Conservation (phyloP, 1,284 basidiomycete genomes). For the Ceratobasidium theobromae region DNA sequence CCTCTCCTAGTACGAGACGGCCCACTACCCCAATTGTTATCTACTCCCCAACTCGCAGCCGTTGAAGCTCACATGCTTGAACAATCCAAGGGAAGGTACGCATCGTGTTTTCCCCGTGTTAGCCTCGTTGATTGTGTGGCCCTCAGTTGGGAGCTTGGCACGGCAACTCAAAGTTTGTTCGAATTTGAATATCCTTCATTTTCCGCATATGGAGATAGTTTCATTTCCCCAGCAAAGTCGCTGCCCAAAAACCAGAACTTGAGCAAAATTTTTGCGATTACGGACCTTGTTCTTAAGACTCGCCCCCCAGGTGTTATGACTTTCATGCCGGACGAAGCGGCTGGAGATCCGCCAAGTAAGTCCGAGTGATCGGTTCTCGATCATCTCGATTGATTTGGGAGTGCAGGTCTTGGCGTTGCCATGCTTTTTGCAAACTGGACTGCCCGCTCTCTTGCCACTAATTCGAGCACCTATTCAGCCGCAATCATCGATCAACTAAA, state of each 20-base stretch:
- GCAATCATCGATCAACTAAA: slow-evolving; percentile 73
- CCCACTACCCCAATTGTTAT: neutral
- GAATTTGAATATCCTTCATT: slow-evolving; percentile 65
- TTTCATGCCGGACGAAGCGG: slow-evolving; percentile 56
- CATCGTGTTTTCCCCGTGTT: neutral
- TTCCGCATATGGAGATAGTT: slow-evolving; percentile 57
- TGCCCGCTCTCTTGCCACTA: slow-evolving; percentile 64
- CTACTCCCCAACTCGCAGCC: neutral
- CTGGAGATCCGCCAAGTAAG: slow-evolving; percentile 71
- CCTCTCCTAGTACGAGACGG: neutral
- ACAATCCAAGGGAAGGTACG: slow-evolving; percentile 13
- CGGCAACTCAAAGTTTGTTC: slow-evolving; percentile 66
- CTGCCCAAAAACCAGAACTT: slow-evolving; percentile 46
- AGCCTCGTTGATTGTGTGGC: neutral
- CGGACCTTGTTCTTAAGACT: slow-evolving; percentile 53
- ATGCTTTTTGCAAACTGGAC: slow-evolving; percentile 79
- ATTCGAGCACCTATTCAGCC: slow-evolving; percentile 54
- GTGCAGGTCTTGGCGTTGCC: slow-evolving; percentile 39
- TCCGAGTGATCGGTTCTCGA: neutral
- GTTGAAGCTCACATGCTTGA: slow-evolving; percentile 20
- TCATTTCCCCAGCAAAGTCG: slow-evolving; percentile 48
- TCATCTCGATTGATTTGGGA: neutral
- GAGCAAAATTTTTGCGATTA: slow-evolving; percentile 58
- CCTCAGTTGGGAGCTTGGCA: slow-evolving; percentile 78
- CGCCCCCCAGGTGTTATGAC: slow-evolving; percentile 37